phyloP scores from a whole-genome alignment of 169 alveolate species.

The Neospora caninum region DNA sequence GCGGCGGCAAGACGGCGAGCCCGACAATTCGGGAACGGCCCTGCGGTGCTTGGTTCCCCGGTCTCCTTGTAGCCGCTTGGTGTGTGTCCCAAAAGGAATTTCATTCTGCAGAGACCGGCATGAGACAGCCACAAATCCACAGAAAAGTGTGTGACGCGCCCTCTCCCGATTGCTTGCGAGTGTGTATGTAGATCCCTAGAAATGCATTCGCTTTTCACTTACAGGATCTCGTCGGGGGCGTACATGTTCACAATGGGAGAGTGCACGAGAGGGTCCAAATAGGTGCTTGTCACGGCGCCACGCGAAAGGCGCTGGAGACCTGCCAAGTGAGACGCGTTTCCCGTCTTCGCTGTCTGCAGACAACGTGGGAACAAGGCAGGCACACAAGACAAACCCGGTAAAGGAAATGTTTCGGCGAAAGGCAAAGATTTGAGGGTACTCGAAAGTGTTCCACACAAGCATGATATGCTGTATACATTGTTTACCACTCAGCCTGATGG shows the following conservation, averaged over 20 bases:
- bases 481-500: too few relatives aligned
- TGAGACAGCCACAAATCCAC: neutral
- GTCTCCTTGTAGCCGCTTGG: neutral
- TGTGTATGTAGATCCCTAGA: neutral
- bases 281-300: neutral
- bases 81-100: neutral
- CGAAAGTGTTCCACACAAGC: too few relatives aligned
- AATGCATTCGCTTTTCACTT: neutral
- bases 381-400: too few relatives aligned
- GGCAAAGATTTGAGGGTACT: too few relatives aligned
- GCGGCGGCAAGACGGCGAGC: neutral
- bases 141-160: neutral
- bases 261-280: conserved; percentile 43
- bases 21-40: neutral
- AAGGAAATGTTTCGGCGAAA: too few relatives aligned
- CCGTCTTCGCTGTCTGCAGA: neutral
- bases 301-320: neutral
- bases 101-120: neutral
- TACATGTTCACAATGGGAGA: conserved; percentile 58
- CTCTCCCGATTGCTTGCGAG: too few relatives aligned
- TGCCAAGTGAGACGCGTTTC: neutral
- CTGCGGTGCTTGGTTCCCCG: conserved; percentile 4
- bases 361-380: neutral
- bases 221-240: conserved; percentile 57
- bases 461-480: too few relatives aligned